phyloP scores from a whole-genome alignment of 257 asterid species.

The Linderniella brevidens region DNA sequence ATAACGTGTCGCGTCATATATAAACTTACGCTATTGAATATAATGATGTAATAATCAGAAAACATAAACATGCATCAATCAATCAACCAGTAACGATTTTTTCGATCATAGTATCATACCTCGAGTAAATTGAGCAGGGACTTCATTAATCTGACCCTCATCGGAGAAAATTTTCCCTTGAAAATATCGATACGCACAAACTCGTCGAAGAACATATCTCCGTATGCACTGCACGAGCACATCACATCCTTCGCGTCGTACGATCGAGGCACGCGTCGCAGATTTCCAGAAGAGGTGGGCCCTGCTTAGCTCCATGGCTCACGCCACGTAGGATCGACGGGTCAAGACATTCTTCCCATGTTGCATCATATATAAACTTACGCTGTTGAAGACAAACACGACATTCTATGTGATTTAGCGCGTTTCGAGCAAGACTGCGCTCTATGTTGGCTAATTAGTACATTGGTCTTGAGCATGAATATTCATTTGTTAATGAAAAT shows the following conservation, averaged over 20 bases:
- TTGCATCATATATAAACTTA: too few relatives aligned
- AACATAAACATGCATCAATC: background rate
- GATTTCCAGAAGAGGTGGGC: conserved; percentile 38
- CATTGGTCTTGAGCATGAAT: too few relatives aligned
- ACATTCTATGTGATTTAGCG: too few relatives aligned
- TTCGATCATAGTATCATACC: conserved; percentile 43
- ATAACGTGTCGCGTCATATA: too few relatives aligned
- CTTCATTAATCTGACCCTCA: conserved; percentile 54
- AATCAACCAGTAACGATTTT: background rate
- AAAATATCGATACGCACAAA: conserved; percentile 14
- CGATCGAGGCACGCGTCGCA: conserved; percentile 45
- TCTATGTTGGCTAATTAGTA: too few relatives aligned
- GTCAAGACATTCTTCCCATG: conserved; percentile 71
- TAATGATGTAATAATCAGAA: background rate
- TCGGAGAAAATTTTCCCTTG: conserved; percentile 21
- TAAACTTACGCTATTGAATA: conserved; percentile 43
- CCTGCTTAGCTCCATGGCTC: conserved; percentile 40
- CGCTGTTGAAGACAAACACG: too few relatives aligned
- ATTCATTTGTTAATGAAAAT: too few relatives aligned
- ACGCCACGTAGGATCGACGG: conserved; percentile 33
- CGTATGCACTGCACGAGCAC: conserved; percentile 22
- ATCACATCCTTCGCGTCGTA: conserved; percentile 25
- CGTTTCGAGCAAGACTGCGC: too few relatives aligned
- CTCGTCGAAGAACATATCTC: conserved; percentile 14
- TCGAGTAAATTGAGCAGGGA: conserved; percentile 50